Evolutionary conservation across 2,329 filamentous ascomycete species (phyloP).

Genomic region (Aspergillus tanneri): DNA sequence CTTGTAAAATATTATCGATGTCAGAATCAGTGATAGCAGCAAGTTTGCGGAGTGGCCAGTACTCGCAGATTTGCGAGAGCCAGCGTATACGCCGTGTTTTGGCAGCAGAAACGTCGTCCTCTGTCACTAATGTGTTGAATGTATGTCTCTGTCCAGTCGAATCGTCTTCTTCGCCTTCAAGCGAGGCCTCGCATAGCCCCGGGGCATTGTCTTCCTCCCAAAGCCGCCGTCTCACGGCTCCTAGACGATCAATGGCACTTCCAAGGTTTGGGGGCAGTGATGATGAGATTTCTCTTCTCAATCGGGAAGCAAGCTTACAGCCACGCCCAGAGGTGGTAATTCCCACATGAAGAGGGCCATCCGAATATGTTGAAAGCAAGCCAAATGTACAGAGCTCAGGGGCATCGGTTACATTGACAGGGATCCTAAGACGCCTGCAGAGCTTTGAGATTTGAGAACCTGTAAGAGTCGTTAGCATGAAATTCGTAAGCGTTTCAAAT

Average conservation of each 20-base stretch:
- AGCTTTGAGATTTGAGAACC: constrained; percentile 67
- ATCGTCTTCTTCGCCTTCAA: constrained; percentile 51
- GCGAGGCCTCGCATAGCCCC: constrained; percentile 45
- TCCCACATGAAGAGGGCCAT: constrained; percentile 90
- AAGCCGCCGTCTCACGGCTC: constrained; percentile 67
- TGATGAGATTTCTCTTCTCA: constrained; percentile 82
- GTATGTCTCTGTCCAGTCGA: constrained; percentile 63
- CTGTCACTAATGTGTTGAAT: constrained; percentile 79
- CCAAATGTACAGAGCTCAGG: constrained; percentile 86
- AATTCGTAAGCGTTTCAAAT: constrained; percentile 17
- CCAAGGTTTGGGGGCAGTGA: constrained; percentile 75
- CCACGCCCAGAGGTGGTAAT: constrained; percentile 94
- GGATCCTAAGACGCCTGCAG: constrained; percentile 78
- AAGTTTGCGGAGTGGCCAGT: constrained; percentile 86
- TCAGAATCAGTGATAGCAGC: constrained; percentile 78
- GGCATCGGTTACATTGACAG: constrained; percentile 87
- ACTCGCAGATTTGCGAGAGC: constrained; percentile 96
- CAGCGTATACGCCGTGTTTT: constrained; percentile 85
- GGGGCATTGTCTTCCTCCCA: constrained; percentile 68
- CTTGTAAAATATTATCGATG: constrained; percentile 70
- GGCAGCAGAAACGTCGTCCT: constrained; percentile 69
- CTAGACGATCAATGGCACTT: constrained; percentile 71
- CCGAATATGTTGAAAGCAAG: constrained; percentile 81
- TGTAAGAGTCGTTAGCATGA: constrained; percentile 34
- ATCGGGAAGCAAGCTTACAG: constrained; percentile 86